Evolutionary conservation across 345 rosid species (phyloP).

Genomic region (Hibiscus trionum): DNA sequence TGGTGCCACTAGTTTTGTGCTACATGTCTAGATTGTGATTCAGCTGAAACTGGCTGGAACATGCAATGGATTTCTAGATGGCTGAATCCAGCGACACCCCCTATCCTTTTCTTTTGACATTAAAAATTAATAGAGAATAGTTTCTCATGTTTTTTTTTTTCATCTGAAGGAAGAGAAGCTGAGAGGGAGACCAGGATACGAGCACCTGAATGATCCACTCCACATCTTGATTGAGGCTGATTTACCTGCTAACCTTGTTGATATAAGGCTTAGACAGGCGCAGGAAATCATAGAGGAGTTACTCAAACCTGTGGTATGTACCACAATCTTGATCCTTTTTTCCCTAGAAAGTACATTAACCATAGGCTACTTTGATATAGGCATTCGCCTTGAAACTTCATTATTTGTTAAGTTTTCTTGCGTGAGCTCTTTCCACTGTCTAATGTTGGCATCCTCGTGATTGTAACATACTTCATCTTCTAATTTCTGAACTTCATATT

Average conservation of each 20-base stretch:
- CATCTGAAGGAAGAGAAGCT: slow-evolving; percentile 56
- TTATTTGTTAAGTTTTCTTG: slow-evolving; percentile 2
- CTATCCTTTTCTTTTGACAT: neutral
- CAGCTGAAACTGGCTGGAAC: slow-evolving; percentile 6
- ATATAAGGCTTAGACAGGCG: slow-evolving; percentile 55
- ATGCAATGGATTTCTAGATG: neutral
- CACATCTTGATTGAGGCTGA: slow-evolving; percentile 72
- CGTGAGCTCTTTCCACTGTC: neutral
- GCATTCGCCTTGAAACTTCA: neutral
- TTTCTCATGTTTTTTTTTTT: slow-evolving; percentile 12
- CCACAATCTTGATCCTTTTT: slow-evolving; percentile 9
- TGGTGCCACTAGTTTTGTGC: neutral
- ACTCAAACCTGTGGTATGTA: slow-evolving; percentile 83
- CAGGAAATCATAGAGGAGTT: slow-evolving; percentile 80
- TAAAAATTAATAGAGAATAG: slow-evolving; percentile 2
- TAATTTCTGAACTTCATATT: neutral
- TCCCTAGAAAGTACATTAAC: neutral
- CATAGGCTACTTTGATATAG: neutral
- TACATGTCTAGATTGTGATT: neutral
- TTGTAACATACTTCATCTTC: neutral
- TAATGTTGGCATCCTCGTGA: neutral
- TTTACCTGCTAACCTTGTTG: slow-evolving; percentile 58
- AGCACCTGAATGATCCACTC: slow-evolving; percentile 66
- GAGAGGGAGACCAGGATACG: slow-evolving; percentile 67
- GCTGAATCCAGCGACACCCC: neutral